Conservation (phyloP, 116 monocot species). For the Dioscorea cayenensis region DNA sequence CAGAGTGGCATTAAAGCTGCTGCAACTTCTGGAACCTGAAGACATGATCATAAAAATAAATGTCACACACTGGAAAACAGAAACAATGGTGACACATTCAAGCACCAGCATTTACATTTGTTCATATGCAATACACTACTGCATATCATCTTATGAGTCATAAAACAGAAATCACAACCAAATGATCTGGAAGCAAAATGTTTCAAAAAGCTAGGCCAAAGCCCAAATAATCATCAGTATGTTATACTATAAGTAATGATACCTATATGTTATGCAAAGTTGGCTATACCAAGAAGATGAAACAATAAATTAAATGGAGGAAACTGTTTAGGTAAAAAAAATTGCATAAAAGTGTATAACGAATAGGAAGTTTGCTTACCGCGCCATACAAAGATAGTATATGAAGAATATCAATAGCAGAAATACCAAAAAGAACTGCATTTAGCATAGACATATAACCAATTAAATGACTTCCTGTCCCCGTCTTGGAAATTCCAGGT, state of each 20-base stretch:
- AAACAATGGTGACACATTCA: not conserved
- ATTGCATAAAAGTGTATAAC: not conserved
- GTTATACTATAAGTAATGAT: no score
- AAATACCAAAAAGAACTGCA: slow-evolving; percentile 53
- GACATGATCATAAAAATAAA: not conserved
- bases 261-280: no score
- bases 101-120: not conserved
- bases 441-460: slow-evolving; percentile 69
- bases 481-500: slow-evolving; percentile 31
- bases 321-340: not conserved
- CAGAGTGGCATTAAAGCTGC: slow-evolving; percentile 88
- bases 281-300: not conserved
- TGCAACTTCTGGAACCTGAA: slow-evolving; percentile 85
- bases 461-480: slow-evolving; percentile 46
- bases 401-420: slow-evolving; percentile 63
- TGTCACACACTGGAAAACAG: not conserved
- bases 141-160: no score
- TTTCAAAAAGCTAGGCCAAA: no score
- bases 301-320: not conserved
- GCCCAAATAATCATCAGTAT: no score
- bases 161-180: no score
- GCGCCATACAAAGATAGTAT: slow-evolving; percentile 90
- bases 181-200: no score
- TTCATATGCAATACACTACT: no score
- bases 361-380: slow-evolving; percentile 32